Evolutionary conservation across 805 yeast species (phyloP).

Genomic region (Lachancea thermotolerans): DNA sequence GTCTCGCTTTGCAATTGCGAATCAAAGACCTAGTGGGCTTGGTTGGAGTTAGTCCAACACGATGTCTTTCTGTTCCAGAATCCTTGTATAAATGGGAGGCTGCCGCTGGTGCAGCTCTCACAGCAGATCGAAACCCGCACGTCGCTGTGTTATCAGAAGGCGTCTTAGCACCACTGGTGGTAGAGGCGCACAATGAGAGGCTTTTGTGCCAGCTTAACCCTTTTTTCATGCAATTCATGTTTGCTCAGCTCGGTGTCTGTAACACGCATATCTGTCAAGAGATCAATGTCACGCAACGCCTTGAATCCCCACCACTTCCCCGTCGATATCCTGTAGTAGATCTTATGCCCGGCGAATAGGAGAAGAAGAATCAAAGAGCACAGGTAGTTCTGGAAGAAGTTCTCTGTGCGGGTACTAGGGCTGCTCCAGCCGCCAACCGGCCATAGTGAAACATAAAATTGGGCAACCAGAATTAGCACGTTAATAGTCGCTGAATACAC

Average conservation of each 20-base stretch:
- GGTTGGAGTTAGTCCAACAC: too few relatives aligned
- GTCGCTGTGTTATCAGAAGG: too few relatives aligned
- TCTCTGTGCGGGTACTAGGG: conserved; percentile 36
- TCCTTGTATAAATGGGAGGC: too few relatives aligned
- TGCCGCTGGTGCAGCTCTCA: too few relatives aligned
- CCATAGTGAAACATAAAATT: conserved; percentile 65
- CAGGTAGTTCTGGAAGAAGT: conserved; percentile 50
- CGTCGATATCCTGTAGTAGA: conserved; percentile 30
- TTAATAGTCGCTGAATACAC: conserved; percentile 45
- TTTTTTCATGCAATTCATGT: conserved; percentile 41
- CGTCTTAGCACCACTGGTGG: conserved; percentile 36
- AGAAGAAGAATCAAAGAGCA: conserved; percentile 47
- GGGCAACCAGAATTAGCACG: conserved; percentile 49
- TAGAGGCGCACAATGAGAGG: conserved; percentile 37
- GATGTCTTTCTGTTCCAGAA: too few relatives aligned
- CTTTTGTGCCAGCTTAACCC: conserved; percentile 28
- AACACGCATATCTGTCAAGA: conserved; percentile 47
- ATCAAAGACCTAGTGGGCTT: too few relatives aligned
- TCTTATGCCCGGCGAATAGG: conserved; percentile 44
- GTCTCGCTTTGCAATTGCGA: too few relatives aligned
- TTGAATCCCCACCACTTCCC: conserved; percentile 27
- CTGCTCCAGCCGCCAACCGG: conserved; percentile 40
- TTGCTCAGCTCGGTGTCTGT: conserved; percentile 40
- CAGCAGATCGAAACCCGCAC: too few relatives aligned
- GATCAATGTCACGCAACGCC: conserved; percentile 40